Evolutionary conservation across 176 grass and related monocot genomes (phyloP).

Genomic region (Triticum turgidum): DNA sequence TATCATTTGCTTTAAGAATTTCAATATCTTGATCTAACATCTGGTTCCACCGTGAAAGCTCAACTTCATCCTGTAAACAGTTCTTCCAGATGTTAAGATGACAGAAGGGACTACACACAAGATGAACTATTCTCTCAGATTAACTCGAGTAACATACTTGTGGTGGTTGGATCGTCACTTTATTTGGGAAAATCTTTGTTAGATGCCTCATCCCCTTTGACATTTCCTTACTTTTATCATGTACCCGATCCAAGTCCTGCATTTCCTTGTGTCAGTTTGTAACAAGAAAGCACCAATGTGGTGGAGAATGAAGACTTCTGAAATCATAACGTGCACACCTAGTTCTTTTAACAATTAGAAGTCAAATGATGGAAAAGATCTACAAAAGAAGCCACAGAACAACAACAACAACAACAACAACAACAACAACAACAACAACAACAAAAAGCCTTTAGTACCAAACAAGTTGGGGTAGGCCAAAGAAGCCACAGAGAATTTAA

Average conservation of each 20-base stretch:
- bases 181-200: constrained; percentile 95
- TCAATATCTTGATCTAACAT: constrained; percentile 75
- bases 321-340: background rate
- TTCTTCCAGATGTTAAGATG: constrained; percentile 26
- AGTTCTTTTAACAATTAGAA: constrained; percentile 1
- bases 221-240: constrained; percentile 74
- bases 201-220: constrained; percentile 77
- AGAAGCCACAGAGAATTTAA: background rate
- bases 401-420: background rate
- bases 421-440: background rate
- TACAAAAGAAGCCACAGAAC: background rate
- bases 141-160: constrained; percentile 48
- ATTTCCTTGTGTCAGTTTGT: constrained; percentile 33
- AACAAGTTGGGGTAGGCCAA: background rate
- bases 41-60: constrained; percentile 78
- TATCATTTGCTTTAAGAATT: constrained; percentile 84
- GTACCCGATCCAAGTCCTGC: constrained; percentile 63
- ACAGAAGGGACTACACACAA: background rate
- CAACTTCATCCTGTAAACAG: constrained; percentile 67
- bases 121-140: constrained; percentile 7
- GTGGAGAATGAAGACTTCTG: background rate
- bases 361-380: background rate
- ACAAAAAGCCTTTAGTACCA: no score
- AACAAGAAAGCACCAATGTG: constrained; percentile 17
- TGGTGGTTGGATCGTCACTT: constrained; percentile 75